Base-by-base conservation (phyloP, 2,329 filamentous ascomycete genomes). In the Fusarium staphyleae region DNA sequence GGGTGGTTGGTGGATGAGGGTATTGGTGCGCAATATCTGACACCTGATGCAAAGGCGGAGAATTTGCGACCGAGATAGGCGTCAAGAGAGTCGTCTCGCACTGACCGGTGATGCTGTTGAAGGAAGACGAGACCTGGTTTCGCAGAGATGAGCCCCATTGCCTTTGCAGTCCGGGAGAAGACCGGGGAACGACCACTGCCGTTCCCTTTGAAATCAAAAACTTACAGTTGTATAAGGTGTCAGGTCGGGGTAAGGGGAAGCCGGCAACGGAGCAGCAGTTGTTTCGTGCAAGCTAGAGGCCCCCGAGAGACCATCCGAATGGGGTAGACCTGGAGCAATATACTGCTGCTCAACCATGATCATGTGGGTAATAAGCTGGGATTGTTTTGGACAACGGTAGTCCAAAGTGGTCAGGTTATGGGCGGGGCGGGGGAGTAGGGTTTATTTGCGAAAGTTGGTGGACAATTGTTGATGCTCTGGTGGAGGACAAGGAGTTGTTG, bases 51-150 rank as follows among this genome's bases (percentile, higher is more conserved):
- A 81, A 62, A 41, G 77, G 76, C 46, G 81, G 81, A 26, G 81
- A 83, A 22, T 71, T 75, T 48, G 74, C 72, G 40, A 73, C 72
- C 39, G 81, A 82, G n/a, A 77, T 76, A 19, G 81, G 81, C n/a
- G 81, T 82, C 41, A 81, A 69, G 48, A 83, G 71, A 36, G 72
- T 73, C 30, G 75, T 67, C 57, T 81, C 78, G 69, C 73, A 77
- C 56, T 71, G 65, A 66, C 66, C 46, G 61, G 69, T 56, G 64
- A 72, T 44, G 26, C 41, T 62, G 54, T 52, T 66, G 62, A 73
- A 74, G n/a, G 73, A 62, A 7, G 62, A 53, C 32, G 60, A 57
- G 30, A 68, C 65, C 65, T 67, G 48, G 34, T 40, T n/a, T 18
- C 15, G 7, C 22, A 36, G 11, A 41, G 32, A 29, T 60, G 35